Evolutionary conservation across 1,284 basidiomycete genomes (phyloP).

Genomic region (Leccinum griseonigrum): DNA sequence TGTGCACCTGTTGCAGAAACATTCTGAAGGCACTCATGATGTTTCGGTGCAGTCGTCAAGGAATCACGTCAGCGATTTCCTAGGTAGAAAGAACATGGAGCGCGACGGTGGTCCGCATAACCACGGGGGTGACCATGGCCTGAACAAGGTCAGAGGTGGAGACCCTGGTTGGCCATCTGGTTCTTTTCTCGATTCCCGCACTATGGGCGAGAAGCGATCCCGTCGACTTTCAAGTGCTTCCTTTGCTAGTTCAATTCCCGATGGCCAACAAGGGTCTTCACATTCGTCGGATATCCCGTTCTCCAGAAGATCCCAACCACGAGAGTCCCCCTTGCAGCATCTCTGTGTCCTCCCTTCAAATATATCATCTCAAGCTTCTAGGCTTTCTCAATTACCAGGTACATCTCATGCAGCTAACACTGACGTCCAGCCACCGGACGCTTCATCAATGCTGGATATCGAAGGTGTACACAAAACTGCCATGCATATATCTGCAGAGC

Average conservation of each 20-base stretch:
- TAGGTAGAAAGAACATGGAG: slow-evolving; percentile 18
- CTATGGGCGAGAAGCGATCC: slow-evolving; percentile 22
- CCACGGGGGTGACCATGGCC: slow-evolving; percentile 18
- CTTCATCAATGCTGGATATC: slow-evolving; percentile 49
- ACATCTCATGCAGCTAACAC: slow-evolving; percentile 39
- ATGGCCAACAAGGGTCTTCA: slow-evolving; percentile 23
- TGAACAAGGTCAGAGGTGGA: slow-evolving; percentile 20
- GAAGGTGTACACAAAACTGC: slow-evolving; percentile 76
- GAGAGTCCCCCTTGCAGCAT: slow-evolving; percentile 33
- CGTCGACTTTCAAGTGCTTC: slow-evolving; percentile 28
- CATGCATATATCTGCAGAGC: slow-evolving; percentile 89
- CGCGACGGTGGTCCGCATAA: slow-evolving; percentile 17
- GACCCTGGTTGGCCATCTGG: slow-evolving; percentile 16
- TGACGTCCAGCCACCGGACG: slow-evolving; percentile 35
- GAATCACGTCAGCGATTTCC: slow-evolving; percentile 16
- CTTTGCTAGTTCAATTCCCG: slow-evolving; percentile 28
- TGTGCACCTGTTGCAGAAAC: slow-evolving; percentile 53
- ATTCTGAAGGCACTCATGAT: slow-evolving; percentile 19
- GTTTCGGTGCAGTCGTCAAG: slow-evolving; percentile 18
- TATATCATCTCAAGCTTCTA: slow-evolving; percentile 6
- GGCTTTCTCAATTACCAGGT: slow-evolving; percentile 34
- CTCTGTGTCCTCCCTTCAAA: slow-evolving; percentile 31
- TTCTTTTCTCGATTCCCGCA: slow-evolving; percentile 19
- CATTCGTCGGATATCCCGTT: slow-evolving; percentile 25
- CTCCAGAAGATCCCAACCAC: slow-evolving; percentile 24